Evolutionary conservation across 139 green algal genomes (phyloP), one percentile per base, ranked within the genome.

Genomic region (Picochlorum sp.): DNA sequence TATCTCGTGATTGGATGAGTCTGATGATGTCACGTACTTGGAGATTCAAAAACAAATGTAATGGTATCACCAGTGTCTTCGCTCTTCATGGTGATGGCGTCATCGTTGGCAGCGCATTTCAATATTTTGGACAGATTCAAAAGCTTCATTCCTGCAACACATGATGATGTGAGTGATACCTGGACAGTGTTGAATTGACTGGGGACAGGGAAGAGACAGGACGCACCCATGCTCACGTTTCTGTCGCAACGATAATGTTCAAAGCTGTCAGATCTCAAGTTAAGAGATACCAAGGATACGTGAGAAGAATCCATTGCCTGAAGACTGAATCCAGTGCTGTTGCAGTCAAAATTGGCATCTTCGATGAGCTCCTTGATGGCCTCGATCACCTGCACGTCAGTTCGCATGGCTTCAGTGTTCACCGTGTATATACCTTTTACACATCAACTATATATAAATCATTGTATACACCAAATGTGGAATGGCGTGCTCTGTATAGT

Each of bases 241-340:
- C 88, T 73, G 64, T 99, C 94, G 63, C 94, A 98, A 32, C 94
- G 83, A 72, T 89, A 99, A 74, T 99, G 91, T 21, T 98, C 92
- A 65, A 99, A 99, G 8, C 91, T 92, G 55, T 98, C 92, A 20
- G 77, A 65, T 3, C 83, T 76, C 45, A 99, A 72, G 0, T 77
- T 47, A 9, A 99, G 68, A 4, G 85, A 70, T 16, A 98, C 88
- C 18, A 99, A 78, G 24, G 85, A 92, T 1, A 99, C 94, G 71
- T 99, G 94, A 20, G 81, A 93, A 16, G 82, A 89, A 81, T 99
- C 94, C 94, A 99, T 99, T 2, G 92, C 90, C 67, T 99, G 92
- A 41, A 98, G 73, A 13, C 61, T 69, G 70, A 97, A 92, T 20
- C 92, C 92, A 15, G 71, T 82, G 57, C 62, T 61, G 60, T 71